These are phyloP conservation scores for Globisporangium okanoganense DNA, from an alignment of 352 stramenopile genomes.

Conservation along the genomic window DNA sequence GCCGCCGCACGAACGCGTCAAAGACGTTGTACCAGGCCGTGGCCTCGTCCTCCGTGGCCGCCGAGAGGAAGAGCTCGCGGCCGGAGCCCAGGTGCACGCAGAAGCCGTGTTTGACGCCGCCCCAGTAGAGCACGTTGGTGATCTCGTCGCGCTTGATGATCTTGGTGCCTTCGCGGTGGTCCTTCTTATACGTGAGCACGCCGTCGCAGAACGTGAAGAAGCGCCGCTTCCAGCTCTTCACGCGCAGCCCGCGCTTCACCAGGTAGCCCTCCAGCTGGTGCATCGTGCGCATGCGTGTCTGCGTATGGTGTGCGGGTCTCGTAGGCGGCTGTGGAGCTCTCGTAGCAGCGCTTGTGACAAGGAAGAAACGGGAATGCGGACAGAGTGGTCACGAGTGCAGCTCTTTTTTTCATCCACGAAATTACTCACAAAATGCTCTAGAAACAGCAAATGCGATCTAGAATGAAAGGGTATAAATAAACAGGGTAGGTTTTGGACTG, in stretches of 20 bases:
- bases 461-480: no score
- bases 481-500: neutral
- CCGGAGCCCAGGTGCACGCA: conserved; percentile 50
- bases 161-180: conserved; percentile 32
- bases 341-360: no score
- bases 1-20: conserved; percentile 36
- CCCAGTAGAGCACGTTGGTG: conserved; percentile 63
- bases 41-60: conserved; percentile 46
- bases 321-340: no score
- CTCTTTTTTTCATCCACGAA: no score
- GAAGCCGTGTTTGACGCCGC: conserved; percentile 51
- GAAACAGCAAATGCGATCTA: no score
- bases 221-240: conserved; percentile 67
- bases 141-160: conserved; percentile 48
- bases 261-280: conserved; percentile 44
- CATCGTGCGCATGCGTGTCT: conserved; percentile 8
- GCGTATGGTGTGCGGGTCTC: neutral
- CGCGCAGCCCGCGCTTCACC: conserved; percentile 47
- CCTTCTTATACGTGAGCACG: conserved; percentile 60
- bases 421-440: no score
- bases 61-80: conserved; percentile 46
- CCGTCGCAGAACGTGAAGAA: conserved; percentile 68
- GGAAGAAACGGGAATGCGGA: conserved; percentile 4
- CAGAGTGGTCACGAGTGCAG: no score
- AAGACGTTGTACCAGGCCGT: conserved; percentile 51